Conservation (phyloP, 2,329 filamentous ascomycete species). For the Colletotrichum abscissum region DNA sequence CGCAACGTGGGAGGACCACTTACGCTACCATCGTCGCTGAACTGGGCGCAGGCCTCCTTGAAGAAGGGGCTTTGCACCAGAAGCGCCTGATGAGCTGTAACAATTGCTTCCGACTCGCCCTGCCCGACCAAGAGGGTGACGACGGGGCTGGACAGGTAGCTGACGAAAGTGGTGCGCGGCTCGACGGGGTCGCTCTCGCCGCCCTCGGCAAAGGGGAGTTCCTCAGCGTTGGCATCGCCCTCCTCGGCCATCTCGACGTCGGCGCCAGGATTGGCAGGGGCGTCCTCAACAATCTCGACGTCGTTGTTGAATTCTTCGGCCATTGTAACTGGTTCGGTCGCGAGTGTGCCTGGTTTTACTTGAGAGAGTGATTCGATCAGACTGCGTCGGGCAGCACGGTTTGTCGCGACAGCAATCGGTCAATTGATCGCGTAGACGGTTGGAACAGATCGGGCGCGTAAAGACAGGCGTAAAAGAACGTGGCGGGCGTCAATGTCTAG, state of each 20-base stretch:
- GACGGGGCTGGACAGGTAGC: conserved; percentile 76
- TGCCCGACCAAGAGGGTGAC: conserved; percentile 75
- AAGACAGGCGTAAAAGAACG: conserved; percentile 1
- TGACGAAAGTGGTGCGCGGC: conserved; percentile 60
- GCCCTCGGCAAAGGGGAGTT: conserved; percentile 52
- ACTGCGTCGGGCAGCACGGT: not conserved
- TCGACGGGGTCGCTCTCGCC: conserved; percentile 46
- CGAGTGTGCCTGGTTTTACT: not conserved
- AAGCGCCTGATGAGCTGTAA: conserved; percentile 85
- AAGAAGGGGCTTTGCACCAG: conserved; percentile 82
- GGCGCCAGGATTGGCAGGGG: conserved; percentile 41
- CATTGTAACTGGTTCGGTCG: conserved; percentile 31
- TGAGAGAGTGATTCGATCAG: not conserved
- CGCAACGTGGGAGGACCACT: conserved; percentile 42
- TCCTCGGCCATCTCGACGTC: conserved; percentile 53
- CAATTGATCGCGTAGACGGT: not conserved
- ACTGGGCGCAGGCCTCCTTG: conserved; percentile 68
- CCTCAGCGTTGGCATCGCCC: conserved; percentile 44
- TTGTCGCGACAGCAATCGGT: not conserved
- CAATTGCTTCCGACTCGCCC: conserved; percentile 68
- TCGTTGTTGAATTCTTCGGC: conserved; percentile 35
- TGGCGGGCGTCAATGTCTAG: not conserved
- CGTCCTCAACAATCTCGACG: conserved; percentile 42
- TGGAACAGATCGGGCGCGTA: not conserved
- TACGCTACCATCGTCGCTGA: conserved; percentile 71